A percentile compares a stretch with the other conserved stretches of the same genome.
These are phyloP conservation scores for Solanum aculeatissimum DNA, from an alignment of 305 asterid genomes.

Conservation along the genomic window DNA sequence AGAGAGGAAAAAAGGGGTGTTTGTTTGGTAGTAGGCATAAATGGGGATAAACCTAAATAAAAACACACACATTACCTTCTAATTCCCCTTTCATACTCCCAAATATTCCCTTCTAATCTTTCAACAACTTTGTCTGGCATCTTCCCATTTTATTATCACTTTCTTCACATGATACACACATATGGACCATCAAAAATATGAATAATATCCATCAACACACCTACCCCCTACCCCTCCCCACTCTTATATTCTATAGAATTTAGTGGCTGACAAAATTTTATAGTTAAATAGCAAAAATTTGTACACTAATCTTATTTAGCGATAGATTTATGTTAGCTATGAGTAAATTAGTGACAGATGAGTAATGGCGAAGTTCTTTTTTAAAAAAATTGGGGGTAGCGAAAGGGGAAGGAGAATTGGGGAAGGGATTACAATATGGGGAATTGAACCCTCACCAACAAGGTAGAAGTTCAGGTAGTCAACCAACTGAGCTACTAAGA, in stretches of 20 bases:
- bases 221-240: neutral
- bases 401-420: too few relatives aligned
- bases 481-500: too few relatives aligned
- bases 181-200: slow-evolving; percentile 6
- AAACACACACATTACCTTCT: slow-evolving; percentile 57
- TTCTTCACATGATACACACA: slow-evolving; percentile 31
- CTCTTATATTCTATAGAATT: neutral
- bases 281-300: neutral
- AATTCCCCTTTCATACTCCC: slow-evolving; percentile 73
- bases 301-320: too few relatives aligned
- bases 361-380: neutral
- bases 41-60: slow-evolving; percentile 16
- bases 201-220: slow-evolving; percentile 9
- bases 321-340: neutral
- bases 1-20: slow-evolving; percentile 21
- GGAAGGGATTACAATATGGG: too few relatives aligned
- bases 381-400: too few relatives aligned
- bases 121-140: slow-evolving; percentile 71
- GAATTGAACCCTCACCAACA: too few relatives aligned
- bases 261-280: accelerated
- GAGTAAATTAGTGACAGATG: neutral
- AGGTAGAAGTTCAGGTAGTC: too few relatives aligned
- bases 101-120: slow-evolving; percentile 71
- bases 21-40: slow-evolving; percentile 23
- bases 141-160: slow-evolving; percentile 58